A percentile compares a stretch with the other conserved stretches of the same genome.
These are phyloP conservation scores for Rhodotorula sp. DNA, from an alignment of 1,284 basidiomycete genomes.

Conservation along the genomic window DNA sequence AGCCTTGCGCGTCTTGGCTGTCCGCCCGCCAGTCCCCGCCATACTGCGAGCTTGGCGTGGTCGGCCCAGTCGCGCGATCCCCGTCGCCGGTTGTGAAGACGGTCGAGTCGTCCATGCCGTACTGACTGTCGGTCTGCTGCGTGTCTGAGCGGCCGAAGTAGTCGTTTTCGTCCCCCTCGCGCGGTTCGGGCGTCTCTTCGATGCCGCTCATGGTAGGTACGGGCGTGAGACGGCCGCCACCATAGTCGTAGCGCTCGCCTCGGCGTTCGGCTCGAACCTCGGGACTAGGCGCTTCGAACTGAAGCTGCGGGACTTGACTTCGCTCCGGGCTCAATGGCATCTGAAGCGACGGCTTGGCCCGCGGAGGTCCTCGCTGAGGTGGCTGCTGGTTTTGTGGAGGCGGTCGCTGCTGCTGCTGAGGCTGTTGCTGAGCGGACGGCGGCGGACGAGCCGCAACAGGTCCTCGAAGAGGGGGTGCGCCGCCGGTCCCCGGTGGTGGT, in stretches of 20 bases:
- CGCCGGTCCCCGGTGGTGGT: not conserved
- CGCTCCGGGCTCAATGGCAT: slow-evolving; percentile 1
- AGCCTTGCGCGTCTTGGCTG: slow-evolving; percentile 22
- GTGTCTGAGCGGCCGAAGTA: not conserved
- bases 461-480: not conserved
- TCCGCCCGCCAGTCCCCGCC: slow-evolving; percentile 39
- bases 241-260: not conserved
- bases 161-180: slow-evolving; percentile 9
- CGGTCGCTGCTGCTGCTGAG: not conserved
- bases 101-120: slow-evolving; percentile 17
- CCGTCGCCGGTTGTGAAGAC: slow-evolving; percentile 7
- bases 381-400: not conserved
- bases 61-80: slow-evolving; percentile 17
- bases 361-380: not conserved
- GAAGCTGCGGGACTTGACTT: slow-evolving; percentile 13
- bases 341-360: not conserved
- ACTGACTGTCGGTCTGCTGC: slow-evolving; percentile 1
- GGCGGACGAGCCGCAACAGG: not conserved
- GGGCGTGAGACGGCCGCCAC: not conserved
- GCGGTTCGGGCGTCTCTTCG: slow-evolving; percentile 23
- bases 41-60: slow-evolving; percentile 35
- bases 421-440: not conserved
- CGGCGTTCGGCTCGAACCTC: not conserved
- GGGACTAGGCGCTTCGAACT: slow-evolving; percentile 25
- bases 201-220: slow-evolving; percentile 16